Base-by-base conservation (phyloP, 345 rosid species). In the Murraya paniculata region DNA sequence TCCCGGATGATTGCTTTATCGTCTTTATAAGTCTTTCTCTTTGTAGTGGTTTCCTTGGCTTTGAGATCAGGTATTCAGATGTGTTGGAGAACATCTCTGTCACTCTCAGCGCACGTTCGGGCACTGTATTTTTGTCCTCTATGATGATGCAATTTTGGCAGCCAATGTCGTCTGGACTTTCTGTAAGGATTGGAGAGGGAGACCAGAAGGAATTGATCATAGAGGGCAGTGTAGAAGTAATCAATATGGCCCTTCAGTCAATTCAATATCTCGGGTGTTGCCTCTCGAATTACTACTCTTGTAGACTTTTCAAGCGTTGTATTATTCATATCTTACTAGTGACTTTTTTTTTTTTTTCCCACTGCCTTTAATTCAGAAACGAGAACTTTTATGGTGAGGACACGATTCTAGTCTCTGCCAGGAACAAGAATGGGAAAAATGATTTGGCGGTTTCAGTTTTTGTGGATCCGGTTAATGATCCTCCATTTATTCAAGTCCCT, bases 241-340 rank as follows among this genome's bases (percentile, higher is more conserved):
- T 96, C 75, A 96, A 90, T 85, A 75, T 86, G 22, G 97, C 93
- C 19, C 90, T 94, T 83, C 87, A 83, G 56, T 89, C 97, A 5
- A 74, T 96, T 78, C 97, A 87, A 66, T 91, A 94, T 90, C 90
- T 94, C 7, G 99, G 98, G 99, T 95, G 92, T 77, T 28, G 50
- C 36, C 64, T 62, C 41, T 69, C 69, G 61, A 59, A 72, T 6
- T 56, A 77, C 3, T 7, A 36, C 72, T 73, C 25, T 19, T 19
- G 1, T 7, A 16, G 5, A 16, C 19, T 64, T 31, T 16, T 30
- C 22, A 28, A 56, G 25, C 38, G 0, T 58, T 18, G 28, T 30
- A 75, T 22, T 21, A 11, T 75, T 39, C 33, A 31, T 62, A 53
- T 72, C 24, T 50, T 72, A 25, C 58, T 18, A 25, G 48, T 35